Percentiles rank a stretch among this genome's conserved stretches.
Evolutionary conservation across 768 basidiomycete species (phyloP).

Genomic region (Auricularia auricula-judae): DNA sequence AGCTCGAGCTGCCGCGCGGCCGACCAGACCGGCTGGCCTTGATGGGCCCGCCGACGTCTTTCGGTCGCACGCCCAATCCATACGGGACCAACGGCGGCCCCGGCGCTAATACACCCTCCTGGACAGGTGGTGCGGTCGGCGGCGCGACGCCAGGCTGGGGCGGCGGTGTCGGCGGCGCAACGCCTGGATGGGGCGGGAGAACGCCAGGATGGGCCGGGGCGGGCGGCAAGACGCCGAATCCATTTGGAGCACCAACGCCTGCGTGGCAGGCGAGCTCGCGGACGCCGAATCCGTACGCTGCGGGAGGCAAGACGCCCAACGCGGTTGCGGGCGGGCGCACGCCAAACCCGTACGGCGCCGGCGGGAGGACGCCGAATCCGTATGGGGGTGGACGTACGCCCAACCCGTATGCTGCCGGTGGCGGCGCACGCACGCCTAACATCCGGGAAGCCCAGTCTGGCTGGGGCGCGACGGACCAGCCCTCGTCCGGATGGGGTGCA

Average conservation of each 20-base stretch:
- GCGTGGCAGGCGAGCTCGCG: constrained; percentile 13
- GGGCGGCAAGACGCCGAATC: background rate
- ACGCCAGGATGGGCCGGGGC: background rate
- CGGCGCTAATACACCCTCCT: background rate
- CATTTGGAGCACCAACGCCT: background rate
- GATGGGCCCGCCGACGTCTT: constrained; percentile 26
- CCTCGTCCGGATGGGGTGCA: constrained; percentile 14
- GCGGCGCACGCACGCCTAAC: constrained; percentile 23
- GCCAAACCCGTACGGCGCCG: constrained; percentile 37
- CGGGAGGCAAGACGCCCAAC: constrained; percentile 56
- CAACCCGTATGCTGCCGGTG: constrained; percentile 32
- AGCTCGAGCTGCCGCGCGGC: constrained; percentile 28
- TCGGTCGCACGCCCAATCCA: constrained; percentile 46
- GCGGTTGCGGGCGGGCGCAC: constrained; percentile 39
- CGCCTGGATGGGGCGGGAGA: constrained; percentile 40
- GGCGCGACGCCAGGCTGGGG: constrained; percentile 11
- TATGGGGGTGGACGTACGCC: constrained; percentile 40
- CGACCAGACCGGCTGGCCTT: constrained; percentile 13
- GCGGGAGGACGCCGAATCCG: constrained; percentile 45
- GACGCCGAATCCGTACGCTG: constrained; percentile 43
- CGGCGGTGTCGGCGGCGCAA: constrained; percentile 40
- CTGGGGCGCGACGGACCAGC: constrained; percentile 14
- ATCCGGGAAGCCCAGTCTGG: constrained; percentile 18
- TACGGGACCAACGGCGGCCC: constrained; percentile 10
- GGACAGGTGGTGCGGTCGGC: background rate